These are phyloP conservation scores for Solanum hybrid DNA, from an alignment of 305 asterid genomes.

Conservation along the genomic window DNA sequence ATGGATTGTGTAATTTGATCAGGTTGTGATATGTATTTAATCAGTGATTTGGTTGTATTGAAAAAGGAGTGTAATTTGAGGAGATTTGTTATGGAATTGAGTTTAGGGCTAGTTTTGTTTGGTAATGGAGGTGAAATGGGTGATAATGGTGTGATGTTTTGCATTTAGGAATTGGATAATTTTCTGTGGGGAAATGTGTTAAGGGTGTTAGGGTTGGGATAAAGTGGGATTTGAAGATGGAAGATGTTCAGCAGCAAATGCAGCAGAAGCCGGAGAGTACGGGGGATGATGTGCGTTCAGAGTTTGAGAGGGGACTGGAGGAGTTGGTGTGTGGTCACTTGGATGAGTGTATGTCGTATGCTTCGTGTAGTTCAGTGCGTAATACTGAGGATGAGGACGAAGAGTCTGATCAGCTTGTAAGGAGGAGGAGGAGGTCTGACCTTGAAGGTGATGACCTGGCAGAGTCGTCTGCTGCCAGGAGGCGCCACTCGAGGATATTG, in stretches of 20 bases:
- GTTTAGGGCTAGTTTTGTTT: conserved; percentile 37
- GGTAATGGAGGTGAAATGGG: conserved; percentile 15
- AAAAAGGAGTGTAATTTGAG: conserved; percentile 12
- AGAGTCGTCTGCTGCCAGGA: conserved; percentile 81
- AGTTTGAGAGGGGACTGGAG: conserved; percentile 75
- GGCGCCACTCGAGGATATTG: conserved; percentile 77
- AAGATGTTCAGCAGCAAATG: conserved; percentile 59
- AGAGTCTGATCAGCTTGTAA: conserved; percentile 61
- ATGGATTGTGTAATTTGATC: conserved; percentile 25
- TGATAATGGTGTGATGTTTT: neutral
- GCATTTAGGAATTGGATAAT: conserved; percentile 1
- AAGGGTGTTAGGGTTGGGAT: conserved; percentile 26
- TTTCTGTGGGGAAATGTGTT: conserved; percentile 14
- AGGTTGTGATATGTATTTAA: conserved; percentile 42
- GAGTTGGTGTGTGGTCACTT: conserved; percentile 76
- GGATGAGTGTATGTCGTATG: conserved; percentile 83
- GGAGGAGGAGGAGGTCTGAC: conserved; percentile 89
- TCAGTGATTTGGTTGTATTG: conserved; percentile 22
- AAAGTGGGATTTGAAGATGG: conserved; percentile 38
- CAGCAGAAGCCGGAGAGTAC: conserved; percentile 71
- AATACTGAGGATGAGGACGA: conserved; percentile 75
- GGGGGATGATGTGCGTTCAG: conserved; percentile 40
- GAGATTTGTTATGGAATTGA: conserved; percentile 28
- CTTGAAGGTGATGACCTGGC: conserved; percentile 84
- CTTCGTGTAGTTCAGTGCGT: conserved; percentile 79